A percentile compares a stretch with the other conserved stretches of the same genome.
phyloP scores from a whole-genome alignment of 2,329 filamentous ascomycete species.

The Aspergillus alliaceus region DNA sequence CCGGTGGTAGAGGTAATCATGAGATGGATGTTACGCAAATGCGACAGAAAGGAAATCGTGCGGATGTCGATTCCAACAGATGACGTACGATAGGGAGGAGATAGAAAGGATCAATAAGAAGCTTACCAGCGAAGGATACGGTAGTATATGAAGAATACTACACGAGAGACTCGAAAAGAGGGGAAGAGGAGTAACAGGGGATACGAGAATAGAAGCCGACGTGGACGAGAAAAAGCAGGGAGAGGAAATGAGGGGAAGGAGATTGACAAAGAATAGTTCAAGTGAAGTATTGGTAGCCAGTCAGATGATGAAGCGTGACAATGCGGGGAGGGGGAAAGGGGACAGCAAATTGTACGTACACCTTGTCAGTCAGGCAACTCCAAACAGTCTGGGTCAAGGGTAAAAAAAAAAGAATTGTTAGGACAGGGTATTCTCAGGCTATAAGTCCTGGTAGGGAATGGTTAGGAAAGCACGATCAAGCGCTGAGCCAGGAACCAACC shows the following conservation, averaged over 20 bases:
- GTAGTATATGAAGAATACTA: neutral
- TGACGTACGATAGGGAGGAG: slow-evolving; percentile 17
- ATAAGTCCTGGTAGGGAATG: neutral
- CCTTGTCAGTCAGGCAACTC: neutral
- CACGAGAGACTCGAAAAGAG: neutral
- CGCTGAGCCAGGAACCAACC: neutral
- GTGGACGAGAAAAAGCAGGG: slow-evolving; percentile 14
- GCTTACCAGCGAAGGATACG: neutral
- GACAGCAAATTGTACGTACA: neutral
- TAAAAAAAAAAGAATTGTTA: no score
- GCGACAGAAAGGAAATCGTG: neutral
- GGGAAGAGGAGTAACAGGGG: slow-evolving; percentile 2
- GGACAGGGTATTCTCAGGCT: no score
- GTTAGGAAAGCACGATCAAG: neutral
- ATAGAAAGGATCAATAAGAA: neutral
- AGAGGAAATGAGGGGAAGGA: slow-evolving; percentile 5
- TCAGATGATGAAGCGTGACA: slow-evolving; percentile 4
- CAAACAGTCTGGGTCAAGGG: neutral
- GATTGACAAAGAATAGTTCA: neutral
- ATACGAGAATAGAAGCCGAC: slow-evolving; percentile 2
- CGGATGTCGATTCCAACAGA: slow-evolving; percentile 5
- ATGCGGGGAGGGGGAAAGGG: slow-evolving; percentile 1
- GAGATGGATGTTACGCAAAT: neutral
- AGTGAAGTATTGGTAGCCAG: neutral
- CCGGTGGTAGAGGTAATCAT: slow-evolving; percentile 1